Base-by-base conservation (phyloP, 257 asterid genomes). In the Henckelia pumila region DNA sequence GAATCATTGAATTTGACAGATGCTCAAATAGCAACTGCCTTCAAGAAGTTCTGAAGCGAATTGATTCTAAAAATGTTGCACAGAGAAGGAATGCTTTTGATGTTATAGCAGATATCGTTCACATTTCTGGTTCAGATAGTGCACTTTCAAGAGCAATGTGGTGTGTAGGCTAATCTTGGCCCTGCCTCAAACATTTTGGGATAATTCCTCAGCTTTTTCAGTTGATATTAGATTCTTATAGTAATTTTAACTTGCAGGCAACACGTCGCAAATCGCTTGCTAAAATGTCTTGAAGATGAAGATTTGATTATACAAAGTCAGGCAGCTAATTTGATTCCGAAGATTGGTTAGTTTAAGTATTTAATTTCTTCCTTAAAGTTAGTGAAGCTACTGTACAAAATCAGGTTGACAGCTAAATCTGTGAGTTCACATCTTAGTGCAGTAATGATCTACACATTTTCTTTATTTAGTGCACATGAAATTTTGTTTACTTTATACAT, bases 51-150 rank as follows among this genome's bases (percentile, higher is more conserved):
- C 76, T 92, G 50, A 83, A 79, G 82, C 81, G 76, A 73, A 77
- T 82, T 68, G 65, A 28, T 79, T 80, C 91, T 5, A 80, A 83
- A 67, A 82, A 70, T 76, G 73, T 59, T 65, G 78, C 89, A 53
- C 96, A 76, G 76, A 86, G 86, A 81, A 87, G 73, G 80, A 92
- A 92, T 87, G 96, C 86, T 67, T 65, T 84, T 76, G 96, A 87
- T 79, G 70, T 89, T 65, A 75, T 92, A 73, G 80, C 89, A 47
- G 84, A 86, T 69, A 77, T 92, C 65, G 71, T 89, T 66, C 81
- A 79, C 71, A 68, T 80, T 67, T 73, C 75, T 47, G 88, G 78
- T 55, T 70, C 92, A 37, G 83, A 26, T 64, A 71, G 66, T 53
- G 59, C 86, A 76, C 85, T 82, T 74, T 57, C 89, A 58, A 82